Percentiles rank a stretch among this genome's conserved stretches.
phyloP scores from a whole-genome alignment of 352 stramenopile genomes.

The Pythium utonaiense region DNA sequence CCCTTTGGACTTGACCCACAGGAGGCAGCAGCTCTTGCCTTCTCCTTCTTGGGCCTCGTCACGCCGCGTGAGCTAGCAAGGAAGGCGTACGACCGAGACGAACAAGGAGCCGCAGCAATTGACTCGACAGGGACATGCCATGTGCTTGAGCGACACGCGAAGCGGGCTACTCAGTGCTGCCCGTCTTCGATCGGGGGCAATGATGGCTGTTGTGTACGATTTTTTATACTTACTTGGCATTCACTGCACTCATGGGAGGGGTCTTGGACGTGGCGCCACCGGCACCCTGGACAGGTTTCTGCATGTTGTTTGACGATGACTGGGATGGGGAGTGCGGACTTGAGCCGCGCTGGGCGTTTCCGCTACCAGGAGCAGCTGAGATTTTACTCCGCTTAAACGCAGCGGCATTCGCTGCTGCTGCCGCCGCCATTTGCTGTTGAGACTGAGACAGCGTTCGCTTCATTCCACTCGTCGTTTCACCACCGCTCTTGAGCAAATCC shows the following conservation, averaged over 20 bases:
- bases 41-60: not conserved
- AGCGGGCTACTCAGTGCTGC: conserved; percentile 2
- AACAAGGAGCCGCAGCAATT: conserved; percentile 3
- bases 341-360: conserved; percentile 30
- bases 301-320: conserved; percentile 48
- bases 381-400: conserved; percentile 84
- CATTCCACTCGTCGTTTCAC: conserved; percentile 36
- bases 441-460: conserved; percentile 78
- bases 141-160: not conserved
- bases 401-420: conserved; percentile 57
- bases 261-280: conserved; percentile 74
- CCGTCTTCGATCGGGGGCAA: conserved; percentile 22
- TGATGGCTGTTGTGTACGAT: conserved; percentile 22
- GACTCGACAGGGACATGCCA: not conserved
- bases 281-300: conserved; percentile 64
- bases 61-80: no score
- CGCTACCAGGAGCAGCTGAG: conserved; percentile 19
- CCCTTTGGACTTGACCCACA: not conserved
- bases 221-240: conserved; percentile 72
- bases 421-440: conserved; percentile 76
- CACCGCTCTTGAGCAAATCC: conserved; percentile 35
- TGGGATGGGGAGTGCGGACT: conserved; percentile 47
- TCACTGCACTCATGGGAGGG: conserved; percentile 84
- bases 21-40: conserved; percentile 3
- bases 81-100: not conserved